Percentiles rank a stretch among this genome's conserved stretches.
Evolutionary conservation across 139 green algal species (phyloP).

Genomic region (Chlorella sp.): DNA sequence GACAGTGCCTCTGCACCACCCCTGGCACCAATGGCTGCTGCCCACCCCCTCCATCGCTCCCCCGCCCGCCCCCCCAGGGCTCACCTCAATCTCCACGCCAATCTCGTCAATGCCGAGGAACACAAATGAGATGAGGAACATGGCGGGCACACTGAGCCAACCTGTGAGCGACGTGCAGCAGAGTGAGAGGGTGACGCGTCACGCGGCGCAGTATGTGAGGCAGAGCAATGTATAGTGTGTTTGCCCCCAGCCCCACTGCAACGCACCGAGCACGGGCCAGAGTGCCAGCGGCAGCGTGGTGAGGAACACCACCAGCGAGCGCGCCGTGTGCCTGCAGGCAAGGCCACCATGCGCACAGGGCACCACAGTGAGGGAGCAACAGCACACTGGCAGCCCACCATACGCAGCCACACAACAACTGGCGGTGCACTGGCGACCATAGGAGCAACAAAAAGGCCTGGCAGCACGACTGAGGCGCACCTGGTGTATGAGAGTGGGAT

Average conservation of each 20-base stretch:
- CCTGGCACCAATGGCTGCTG: too few relatives aligned
- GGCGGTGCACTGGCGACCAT: too few relatives aligned
- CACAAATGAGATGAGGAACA: constrained; percentile 46
- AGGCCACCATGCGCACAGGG: background rate
- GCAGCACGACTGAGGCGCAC: too few relatives aligned
- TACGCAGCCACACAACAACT: too few relatives aligned
- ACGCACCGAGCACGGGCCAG: constrained; percentile 18
- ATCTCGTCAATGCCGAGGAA: constrained; percentile 74
- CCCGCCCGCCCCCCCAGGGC: background rate
- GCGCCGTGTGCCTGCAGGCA: constrained; percentile 52
- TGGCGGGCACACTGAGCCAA: constrained; percentile 42
- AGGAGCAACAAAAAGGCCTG: too few relatives aligned
- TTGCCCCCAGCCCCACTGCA: too few relatives aligned
- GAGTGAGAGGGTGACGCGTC: too few relatives aligned
- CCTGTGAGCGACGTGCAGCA: constrained; percentile 40
- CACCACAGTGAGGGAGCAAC: too few relatives aligned
- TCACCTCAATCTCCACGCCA: constrained; percentile 33
- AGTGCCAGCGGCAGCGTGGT: constrained; percentile 55
- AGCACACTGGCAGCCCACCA: too few relatives aligned
- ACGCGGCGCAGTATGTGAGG: too few relatives aligned
- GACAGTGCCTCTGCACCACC: too few relatives aligned
- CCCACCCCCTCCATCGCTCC: background rate
- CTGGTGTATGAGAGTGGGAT: constrained; percentile 61
- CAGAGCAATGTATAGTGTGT: too few relatives aligned
- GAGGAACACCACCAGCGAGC: constrained; percentile 56